phyloP scores from a whole-genome alignment of 805 yeast genomes.

The Scheffersomyces coipomensis region DNA sequence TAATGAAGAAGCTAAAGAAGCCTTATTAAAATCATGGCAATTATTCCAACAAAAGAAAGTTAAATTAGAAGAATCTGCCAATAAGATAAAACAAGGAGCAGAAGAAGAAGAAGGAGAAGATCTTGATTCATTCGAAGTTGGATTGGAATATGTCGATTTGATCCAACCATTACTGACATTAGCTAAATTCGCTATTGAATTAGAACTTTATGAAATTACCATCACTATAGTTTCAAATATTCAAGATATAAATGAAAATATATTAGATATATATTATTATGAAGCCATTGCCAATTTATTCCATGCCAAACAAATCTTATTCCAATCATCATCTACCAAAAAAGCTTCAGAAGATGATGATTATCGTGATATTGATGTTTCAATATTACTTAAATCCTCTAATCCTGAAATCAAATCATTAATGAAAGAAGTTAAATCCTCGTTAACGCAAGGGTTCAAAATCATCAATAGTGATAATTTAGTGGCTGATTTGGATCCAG shows the following conservation, averaged over 20 bases:
- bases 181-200: conserved; percentile 73
- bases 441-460: conserved; percentile 46
- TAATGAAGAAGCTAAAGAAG: conserved; percentile 67
- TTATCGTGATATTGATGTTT: conserved; percentile 38
- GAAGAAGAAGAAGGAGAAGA: conserved; percentile 18
- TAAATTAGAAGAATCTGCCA: conserved; percentile 42
- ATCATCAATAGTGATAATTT: conserved; percentile 32
- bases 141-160: conserved; percentile 58
- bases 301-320: conserved; percentile 25
- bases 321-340: conserved; percentile 1
- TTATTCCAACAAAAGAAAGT: conserved; percentile 55
- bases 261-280: conserved; percentile 77
- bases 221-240: conserved; percentile 61
- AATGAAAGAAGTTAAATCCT: conserved; percentile 39
- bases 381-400: conserved; percentile 15
- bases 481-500: conserved; percentile 53
- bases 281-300: conserved; percentile 75
- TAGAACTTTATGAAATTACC: conserved; percentile 68
- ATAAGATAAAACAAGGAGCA: conserved; percentile 11
- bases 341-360: conserved; percentile 22
- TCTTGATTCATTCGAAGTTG: conserved; percentile 42
- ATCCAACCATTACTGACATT: conserved; percentile 73
- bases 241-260: conserved; percentile 80
- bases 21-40: conserved; percentile 70
- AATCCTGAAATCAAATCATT: conserved; percentile 26